Base-by-base conservation (phyloP, 2,329 filamentous ascomycete genomes). In the Fusarium nelsonii region DNA sequence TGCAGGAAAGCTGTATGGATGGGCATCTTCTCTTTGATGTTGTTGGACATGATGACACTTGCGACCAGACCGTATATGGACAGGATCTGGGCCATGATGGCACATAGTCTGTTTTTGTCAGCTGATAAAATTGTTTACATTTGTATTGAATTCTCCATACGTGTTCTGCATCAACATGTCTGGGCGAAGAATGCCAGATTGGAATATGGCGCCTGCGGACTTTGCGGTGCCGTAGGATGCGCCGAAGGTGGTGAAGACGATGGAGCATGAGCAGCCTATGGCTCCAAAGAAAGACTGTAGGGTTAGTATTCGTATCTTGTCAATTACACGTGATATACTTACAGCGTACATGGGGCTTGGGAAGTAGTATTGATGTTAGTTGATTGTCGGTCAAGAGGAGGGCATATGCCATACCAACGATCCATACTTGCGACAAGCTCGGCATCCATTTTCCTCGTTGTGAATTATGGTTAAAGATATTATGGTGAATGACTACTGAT, bases 181-280 rank as follows among this genome's bases (percentile, higher is more conserved):
- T 8, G 83, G 83, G 4, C 81, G 81, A 55, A 83, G 74, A 72
- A 84, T 75, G 57, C 81, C 81, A 28, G 77, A 76, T 26, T 81
- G 74, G 71, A 83, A 83, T 70, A 84, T 83, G 56, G 81, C 81
- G 36, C 78, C 76, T 46, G 78, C 70, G 46, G 81, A 82, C 67
- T 81, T 81, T 56, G 81, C 81, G 36, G 81, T 82, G 51, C 81
- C 81, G 68, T 83, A 83, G 50, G 81, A 77, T 52, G 81, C 81
- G 51, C 81, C 84, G 48, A 86, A 76, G 74, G 83, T 85, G 71
- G 83, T 84, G 78, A 86, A 83, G 74, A 85, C 79, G 62, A 86
- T 85, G 75, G 84, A 80, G 40, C 77, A 77, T 32, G 76, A 72
- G 69, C 80, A 81, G 53, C 81, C 81, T 64, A 82, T 75, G 44